These are phyloP conservation scores for Hypoxylon sp. DNA, from an alignment of 2,329 filamentous ascomycete genomes.

Conservation along the genomic window DNA sequence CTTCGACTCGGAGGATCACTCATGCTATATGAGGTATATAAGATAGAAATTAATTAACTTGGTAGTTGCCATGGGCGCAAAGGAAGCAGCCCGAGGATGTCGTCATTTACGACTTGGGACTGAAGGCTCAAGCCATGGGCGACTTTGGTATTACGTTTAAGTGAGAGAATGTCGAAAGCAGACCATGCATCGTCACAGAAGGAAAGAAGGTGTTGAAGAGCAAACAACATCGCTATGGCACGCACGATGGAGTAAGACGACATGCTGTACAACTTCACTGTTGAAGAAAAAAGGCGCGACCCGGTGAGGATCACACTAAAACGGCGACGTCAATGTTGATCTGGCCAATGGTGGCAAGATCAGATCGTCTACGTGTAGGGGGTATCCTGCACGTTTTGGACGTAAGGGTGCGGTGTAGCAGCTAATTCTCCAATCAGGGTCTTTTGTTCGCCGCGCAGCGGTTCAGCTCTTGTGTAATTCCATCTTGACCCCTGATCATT, in stretches of 20 bases:
- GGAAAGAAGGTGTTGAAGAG: not conserved
- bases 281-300: conserved; percentile 12
- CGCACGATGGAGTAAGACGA: not conserved
- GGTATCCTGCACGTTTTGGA: conserved; percentile 8
- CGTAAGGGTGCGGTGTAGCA: conserved; percentile 27
- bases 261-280: conserved; percentile 9
- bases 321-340: conserved; percentile 3
- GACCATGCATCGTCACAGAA: conserved; percentile 15
- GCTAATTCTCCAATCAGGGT: conserved; percentile 18
- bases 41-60: not conserved
- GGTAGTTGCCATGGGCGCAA: not conserved
- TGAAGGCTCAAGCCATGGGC: conserved; percentile 2
- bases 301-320: conserved; percentile 1
- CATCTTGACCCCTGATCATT: conserved; percentile 5
- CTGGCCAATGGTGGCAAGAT: conserved; percentile 5
- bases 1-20: conserved; percentile 3
- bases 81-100: not conserved
- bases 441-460: not conserved
- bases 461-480: not conserved
- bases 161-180: not conserved
- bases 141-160: conserved; percentile 3
- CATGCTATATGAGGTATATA: conserved; percentile 17
- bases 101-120: conserved; percentile 6
- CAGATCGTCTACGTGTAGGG: not conserved
- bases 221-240: not conserved